Base-by-base conservation (phyloP, 2,329 filamentous ascomycete genomes). In the Uncinocarpus reesii region DNA sequence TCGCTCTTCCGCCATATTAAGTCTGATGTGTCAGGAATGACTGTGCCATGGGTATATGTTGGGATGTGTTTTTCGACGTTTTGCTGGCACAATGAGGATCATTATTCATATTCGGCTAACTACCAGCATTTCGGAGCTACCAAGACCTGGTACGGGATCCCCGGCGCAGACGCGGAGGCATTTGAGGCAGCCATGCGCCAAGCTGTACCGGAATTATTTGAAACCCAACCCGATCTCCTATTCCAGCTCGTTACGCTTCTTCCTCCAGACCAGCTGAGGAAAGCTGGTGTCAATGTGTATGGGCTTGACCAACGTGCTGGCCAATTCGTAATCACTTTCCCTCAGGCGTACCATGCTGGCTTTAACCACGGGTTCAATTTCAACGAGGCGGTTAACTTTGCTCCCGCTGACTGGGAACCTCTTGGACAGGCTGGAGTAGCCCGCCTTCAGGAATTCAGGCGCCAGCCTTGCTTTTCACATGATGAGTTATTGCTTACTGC, bases 21-120 rank as follows among this genome's bases (percentile, higher is more conserved):
- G 65, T 87, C 90, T 0, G 92, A 98, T 61, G 93, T 98, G 46
- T 96, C 92, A 1, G 92, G 92, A 31, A 98, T 98, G 92, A 98
- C 92, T 0, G 90, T 98, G 6, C 92, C 92, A 0, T 98, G 92
- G 92, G 80, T 98, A 2, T 98, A 98, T 62, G 92, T 98, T 3
- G 92, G 92, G 53, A 98, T 98, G 92, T 93, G 94, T 32, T 98
- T 98, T 64, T 98, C 92, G 0, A 96, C 92, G 0, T 98, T 98
- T 62, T 98, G 92, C 66, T 98, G 92, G 92, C 92, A 98, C 64
- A 95, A 95, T 55, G 92, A 98, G 61, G 92, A 98, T 60, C 92
- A 98, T 62, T 95, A 95, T 62, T 84, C 92, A 1, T 98, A 96
- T 63, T 98, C 92, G 0, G 85, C 92, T 45, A 98, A 98, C 57